phyloP scores from a whole-genome alignment of 768 basidiomycete genomes.

The Agrocybe praecox region DNA sequence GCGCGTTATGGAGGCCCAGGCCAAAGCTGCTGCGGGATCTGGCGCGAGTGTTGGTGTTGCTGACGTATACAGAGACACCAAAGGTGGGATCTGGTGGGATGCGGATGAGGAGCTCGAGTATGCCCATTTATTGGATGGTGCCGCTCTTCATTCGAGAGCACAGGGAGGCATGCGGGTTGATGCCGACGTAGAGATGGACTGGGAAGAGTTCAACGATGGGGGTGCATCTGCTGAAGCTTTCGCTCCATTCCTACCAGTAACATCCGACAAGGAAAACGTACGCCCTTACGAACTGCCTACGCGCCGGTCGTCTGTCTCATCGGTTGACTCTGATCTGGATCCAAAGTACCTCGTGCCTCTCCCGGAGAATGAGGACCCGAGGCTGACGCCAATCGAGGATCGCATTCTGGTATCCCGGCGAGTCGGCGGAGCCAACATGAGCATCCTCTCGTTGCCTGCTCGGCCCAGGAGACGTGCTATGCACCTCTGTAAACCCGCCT shows the following conservation, averaged over 20 bases:
- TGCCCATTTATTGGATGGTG: slow-evolving; percentile 53
- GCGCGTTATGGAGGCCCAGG: slow-evolving; percentile 57
- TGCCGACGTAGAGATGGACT: slow-evolving; percentile 12
- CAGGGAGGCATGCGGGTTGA: neutral
- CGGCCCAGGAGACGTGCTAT: slow-evolving; percentile 32
- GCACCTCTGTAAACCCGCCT: slow-evolving; percentile 37
- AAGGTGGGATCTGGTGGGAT: slow-evolving; percentile 72
- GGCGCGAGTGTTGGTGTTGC: slow-evolving; percentile 35
- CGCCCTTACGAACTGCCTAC: neutral
- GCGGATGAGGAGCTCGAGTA: slow-evolving; percentile 75
- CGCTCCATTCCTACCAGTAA: slow-evolving; percentile 9
- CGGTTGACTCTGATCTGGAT: slow-evolving; percentile 57
- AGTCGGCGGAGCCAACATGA: slow-evolving; percentile 39
- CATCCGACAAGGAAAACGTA: slow-evolving; percentile 6
- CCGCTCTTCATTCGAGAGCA: slow-evolving; percentile 16
- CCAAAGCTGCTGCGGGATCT: slow-evolving; percentile 41
- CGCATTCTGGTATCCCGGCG: slow-evolving; percentile 31
- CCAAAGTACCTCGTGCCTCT: slow-evolving; percentile 45
- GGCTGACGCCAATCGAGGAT: slow-evolving; percentile 27
- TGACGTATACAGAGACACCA: slow-evolving; percentile 62
- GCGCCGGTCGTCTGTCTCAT: slow-evolving; percentile 38
- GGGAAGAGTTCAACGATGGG: slow-evolving; percentile 22
- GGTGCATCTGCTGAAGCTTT: slow-evolving; percentile 9
- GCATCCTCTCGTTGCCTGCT: slow-evolving; percentile 41
- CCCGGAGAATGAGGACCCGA: slow-evolving; percentile 31